Base-by-base conservation (phyloP, 148 eudicot genomes). In the Fagopyrum tataricum region DNA sequence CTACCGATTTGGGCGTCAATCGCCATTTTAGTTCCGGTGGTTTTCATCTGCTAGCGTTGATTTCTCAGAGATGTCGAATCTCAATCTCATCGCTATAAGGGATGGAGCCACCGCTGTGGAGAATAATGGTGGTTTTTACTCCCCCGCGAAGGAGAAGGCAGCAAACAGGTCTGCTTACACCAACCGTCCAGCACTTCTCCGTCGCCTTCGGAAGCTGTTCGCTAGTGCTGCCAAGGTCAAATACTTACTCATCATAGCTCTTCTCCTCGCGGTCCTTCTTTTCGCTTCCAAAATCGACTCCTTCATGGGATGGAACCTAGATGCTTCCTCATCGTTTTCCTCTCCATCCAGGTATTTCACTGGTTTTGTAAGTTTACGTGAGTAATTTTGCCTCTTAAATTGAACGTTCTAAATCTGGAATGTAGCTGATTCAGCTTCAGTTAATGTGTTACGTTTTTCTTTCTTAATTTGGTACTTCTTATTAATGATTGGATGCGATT, bases 131-230 rank as follows among this genome's bases (percentile, higher is more conserved):
- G 82, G 72, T 40, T 79, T 82, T 42, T 81, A 81, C 70, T 88
- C 92, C 18, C 90, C 92, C 75, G 90, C 92, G 52, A 88, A 86
- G 78, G 92, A 88, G 74, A 88, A 88, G 75, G 88, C 92, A 5
- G 82, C 90, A n/a, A 85, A 55, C 13, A 74, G 87, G 69, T 86
- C 80, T 46, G 76, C 73, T 46, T 80, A 74, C 74, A 70, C 40
- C 4, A 56, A 76, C 58, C 86, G 91, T 14, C 82, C 81, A 67
- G 71, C 82, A 2, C n/a, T 79, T 40, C 84, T 86, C 73, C 82
- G 84, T 41, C 88, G 88, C 8, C 10, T 84, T 17, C 81, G 89
- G 7, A 77, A 73, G 69, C 18, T 72, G 7, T 41, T 72, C 23
- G 81, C 77, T 15, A 72, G 77, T 73, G 77, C 78, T 73, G 26